phyloP scores from a whole-genome alignment of 2,329 filamentous ascomycete genomes.

The Colletotrichum magnum region DNA sequence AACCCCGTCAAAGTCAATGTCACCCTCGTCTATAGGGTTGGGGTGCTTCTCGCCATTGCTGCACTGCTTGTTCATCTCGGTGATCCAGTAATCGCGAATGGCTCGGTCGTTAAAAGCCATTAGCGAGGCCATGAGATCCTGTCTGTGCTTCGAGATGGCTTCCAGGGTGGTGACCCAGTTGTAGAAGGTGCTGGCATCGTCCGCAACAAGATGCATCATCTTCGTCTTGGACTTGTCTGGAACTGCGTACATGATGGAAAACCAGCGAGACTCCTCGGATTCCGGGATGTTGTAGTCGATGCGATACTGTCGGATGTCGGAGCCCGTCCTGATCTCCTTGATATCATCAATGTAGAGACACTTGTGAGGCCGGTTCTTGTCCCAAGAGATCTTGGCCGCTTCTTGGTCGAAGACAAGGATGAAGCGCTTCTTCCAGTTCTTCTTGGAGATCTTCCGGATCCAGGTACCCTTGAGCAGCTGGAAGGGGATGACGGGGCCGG shows the following conservation, averaged over 20 bases:
- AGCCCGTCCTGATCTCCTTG: constrained; percentile 86
- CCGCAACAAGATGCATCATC: constrained; percentile 88
- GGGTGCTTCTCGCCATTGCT: constrained; percentile 59
- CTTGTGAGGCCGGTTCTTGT: constrained; percentile 82
- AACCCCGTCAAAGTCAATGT: constrained; percentile 83
- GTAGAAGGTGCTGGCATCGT: constrained; percentile 77
- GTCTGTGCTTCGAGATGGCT: constrained; percentile 86
- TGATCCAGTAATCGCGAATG: constrained; percentile 87
- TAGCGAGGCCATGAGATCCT: constrained; percentile 90
- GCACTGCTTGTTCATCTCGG: constrained; percentile 82
- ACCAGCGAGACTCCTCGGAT: constrained; percentile 80
- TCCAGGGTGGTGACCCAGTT: constrained; percentile 90
- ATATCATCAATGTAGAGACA: constrained; percentile 96
- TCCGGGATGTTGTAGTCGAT: constrained; percentile 83
- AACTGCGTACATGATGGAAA: constrained; percentile 89
- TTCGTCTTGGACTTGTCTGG: constrained; percentile 87
- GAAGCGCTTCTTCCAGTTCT: constrained; percentile 80
- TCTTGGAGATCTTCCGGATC: constrained; percentile 88
- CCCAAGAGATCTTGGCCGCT: constrained; percentile 90
- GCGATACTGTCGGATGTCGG: constrained; percentile 89
- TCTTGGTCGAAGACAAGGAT: constrained; percentile 82
- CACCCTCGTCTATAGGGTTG: constrained; percentile 72
- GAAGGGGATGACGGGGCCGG: constrained; percentile 82
- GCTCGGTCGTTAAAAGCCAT: constrained; percentile 88
- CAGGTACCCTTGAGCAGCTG: constrained; percentile 83